These are phyloP conservation scores for Trypanosoma brucei DNA, from an alignment of 208 protist species.

Conservation along the genomic window DNA sequence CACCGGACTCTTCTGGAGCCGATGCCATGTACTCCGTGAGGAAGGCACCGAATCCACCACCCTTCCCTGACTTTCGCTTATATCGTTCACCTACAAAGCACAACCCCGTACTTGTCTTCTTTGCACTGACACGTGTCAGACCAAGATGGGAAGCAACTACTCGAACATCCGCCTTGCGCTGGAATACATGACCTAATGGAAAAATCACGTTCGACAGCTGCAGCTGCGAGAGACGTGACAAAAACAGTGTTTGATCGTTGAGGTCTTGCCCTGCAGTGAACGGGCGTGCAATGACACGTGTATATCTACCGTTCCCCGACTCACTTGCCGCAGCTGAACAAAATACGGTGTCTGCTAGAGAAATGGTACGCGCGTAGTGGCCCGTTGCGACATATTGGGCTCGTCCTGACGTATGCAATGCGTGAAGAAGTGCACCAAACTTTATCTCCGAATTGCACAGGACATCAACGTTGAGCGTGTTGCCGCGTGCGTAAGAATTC, in stretches of 20 bases:
- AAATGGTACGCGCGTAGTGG: constrained; percentile 68
- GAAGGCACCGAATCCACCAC: constrained; percentile 44
- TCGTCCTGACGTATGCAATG: constrained; percentile 10
- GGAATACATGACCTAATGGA: constrained; percentile 69
- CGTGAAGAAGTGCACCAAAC: constrained; percentile 44
- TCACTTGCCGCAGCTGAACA: neutral
- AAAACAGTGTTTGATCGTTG: constrained; percentile 77
- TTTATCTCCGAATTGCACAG: constrained; percentile 79
- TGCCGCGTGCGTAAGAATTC: constrained; percentile 45
- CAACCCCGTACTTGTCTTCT: constrained; percentile 78
- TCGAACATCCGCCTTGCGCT: constrained; percentile 59
- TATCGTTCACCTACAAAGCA: constrained; percentile 60
- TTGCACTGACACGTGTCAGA: constrained; percentile 18
- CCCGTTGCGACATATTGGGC: constrained; percentile 58
- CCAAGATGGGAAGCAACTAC: constrained; percentile 29
- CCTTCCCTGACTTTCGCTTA: neutral
- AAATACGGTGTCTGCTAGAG: constrained; percentile 5
- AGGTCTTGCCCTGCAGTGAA: constrained; percentile 49
- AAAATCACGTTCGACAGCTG: constrained; percentile 43
- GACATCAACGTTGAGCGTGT: constrained; percentile 79
- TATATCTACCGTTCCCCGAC: neutral
- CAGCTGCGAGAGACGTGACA: constrained; percentile 38
- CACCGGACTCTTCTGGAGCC: neutral
- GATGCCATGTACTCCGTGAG: constrained; percentile 54
- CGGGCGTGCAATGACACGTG: constrained; percentile 43